phyloP scores from a whole-genome alignment of 2,329 filamentous ascomycete species.

The Phoma sp. region DNA sequence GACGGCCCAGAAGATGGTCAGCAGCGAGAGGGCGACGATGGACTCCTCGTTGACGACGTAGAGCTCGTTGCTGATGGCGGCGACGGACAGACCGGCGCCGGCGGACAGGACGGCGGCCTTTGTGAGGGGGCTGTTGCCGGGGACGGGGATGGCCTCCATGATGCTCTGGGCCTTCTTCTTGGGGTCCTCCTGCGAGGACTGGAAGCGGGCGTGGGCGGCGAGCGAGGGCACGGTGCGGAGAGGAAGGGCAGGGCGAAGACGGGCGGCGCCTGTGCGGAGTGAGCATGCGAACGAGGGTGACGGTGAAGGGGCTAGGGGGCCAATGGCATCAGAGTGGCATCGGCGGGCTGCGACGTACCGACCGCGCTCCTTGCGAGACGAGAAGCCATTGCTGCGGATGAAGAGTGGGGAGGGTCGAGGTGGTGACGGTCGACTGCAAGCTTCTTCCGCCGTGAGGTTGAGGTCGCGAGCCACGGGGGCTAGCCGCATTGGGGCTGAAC shows the following conservation, averaged over 20 bases:
- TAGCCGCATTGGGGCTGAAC: constrained; percentile 31
- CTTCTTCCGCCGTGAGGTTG: constrained; percentile 34
- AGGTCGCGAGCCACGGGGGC: constrained; percentile 28
- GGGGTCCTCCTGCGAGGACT: constrained; percentile 84
- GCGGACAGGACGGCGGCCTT: constrained; percentile 98
- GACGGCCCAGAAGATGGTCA: constrained; percentile 90
- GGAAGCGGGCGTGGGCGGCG: constrained; percentile 72
- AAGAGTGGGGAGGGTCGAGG: constrained; percentile 45
- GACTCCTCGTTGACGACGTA: constrained; percentile 99
- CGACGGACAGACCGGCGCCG: constrained; percentile 86
- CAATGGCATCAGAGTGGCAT: constrained; percentile 50
- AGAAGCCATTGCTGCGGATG: constrained; percentile 84
- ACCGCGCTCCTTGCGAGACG: constrained; percentile 94
- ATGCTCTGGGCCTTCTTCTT: constrained; percentile 97
- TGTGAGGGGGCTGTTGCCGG: constrained; percentile 88
- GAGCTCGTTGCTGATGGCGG: constrained; percentile 98
- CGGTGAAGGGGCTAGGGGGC: constrained; percentile 25
- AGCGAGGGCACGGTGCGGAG: constrained; percentile 77
- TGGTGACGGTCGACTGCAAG: constrained; percentile 23
- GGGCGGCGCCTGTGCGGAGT: constrained; percentile 74
- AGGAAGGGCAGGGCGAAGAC: constrained; percentile 78
- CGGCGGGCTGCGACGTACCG: constrained; percentile 68
- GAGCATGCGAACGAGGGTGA: constrained; percentile 19
- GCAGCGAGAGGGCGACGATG: constrained; percentile 88
- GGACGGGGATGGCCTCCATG: constrained; percentile 88